phyloP scores from a whole-genome alignment of 2,329 filamentous ascomycete genomes.

The Daldinia eschscholtzii region DNA sequence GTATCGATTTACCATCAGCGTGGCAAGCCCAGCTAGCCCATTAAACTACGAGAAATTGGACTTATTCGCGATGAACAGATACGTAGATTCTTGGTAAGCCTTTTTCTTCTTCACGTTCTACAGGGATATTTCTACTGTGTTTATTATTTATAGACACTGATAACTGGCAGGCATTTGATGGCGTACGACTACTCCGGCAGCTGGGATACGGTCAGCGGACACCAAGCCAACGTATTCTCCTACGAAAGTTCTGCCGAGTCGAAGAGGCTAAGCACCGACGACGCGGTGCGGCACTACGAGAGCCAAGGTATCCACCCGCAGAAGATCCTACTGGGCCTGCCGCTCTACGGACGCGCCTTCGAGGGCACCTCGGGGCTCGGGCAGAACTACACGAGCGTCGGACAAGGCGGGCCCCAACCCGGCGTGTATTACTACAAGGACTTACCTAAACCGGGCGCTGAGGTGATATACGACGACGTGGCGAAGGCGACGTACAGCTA shows the following conservation, averaged over 20 bases:
- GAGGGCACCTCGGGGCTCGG: slow-evolving; percentile 76
- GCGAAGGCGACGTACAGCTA: slow-evolving; percentile 79
- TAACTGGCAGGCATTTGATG: slow-evolving; percentile 65
- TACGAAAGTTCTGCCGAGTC: slow-evolving; percentile 62
- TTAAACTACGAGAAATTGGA: slow-evolving; percentile 64
- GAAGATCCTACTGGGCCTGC: slow-evolving; percentile 82
- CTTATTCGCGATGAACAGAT: slow-evolving; percentile 66
- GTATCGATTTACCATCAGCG: slow-evolving; percentile 65
- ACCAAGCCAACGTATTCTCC: slow-evolving; percentile 77
- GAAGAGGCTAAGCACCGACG: slow-evolving; percentile 77
- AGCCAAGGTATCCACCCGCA: slow-evolving; percentile 66
- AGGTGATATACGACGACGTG: slow-evolving; percentile 67
- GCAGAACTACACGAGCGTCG: slow-evolving; percentile 71
- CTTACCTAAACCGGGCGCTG: slow-evolving; percentile 72
- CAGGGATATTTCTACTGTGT: neutral
- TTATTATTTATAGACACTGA: too few relatives aligned
- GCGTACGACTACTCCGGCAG: slow-evolving; percentile 78
- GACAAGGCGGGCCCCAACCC: slow-evolving; percentile 67
- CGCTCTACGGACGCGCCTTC: slow-evolving; percentile 84
- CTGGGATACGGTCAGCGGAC: slow-evolving; percentile 73
- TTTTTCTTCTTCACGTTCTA: too few relatives aligned
- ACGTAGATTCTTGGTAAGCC: slow-evolving; percentile 67
- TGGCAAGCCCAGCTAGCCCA: slow-evolving; percentile 63
- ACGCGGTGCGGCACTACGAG: slow-evolving; percentile 74
- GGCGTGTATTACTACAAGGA: slow-evolving; percentile 75